phyloP scores from a whole-genome alignment of 352 stramenopile species.

The Sclerospora graminicola region DNA sequence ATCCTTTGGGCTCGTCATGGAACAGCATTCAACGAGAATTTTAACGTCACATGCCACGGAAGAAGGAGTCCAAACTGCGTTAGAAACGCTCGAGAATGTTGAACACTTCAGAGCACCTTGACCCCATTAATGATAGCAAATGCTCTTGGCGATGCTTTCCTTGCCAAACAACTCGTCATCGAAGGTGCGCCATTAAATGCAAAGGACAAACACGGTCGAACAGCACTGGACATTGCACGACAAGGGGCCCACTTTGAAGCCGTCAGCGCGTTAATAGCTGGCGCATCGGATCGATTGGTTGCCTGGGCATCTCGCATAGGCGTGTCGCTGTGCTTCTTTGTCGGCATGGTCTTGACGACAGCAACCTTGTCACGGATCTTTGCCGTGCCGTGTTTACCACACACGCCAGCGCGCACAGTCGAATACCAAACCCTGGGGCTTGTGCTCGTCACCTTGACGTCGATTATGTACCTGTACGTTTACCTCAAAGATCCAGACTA shows the following conservation, averaged over 20 bases:
- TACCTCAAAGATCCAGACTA: conserved; percentile 74
- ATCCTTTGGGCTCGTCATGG: too few relatives aligned
- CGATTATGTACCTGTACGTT: conserved; percentile 62
- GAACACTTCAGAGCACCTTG: too few relatives aligned
- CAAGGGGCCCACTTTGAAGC: conserved; percentile 64
- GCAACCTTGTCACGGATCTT: conserved; percentile 46
- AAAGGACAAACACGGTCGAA: conserved; percentile 61
- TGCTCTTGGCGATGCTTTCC: conserved; percentile 60
- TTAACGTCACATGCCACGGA: too few relatives aligned
- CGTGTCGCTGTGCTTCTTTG: conserved; percentile 64
- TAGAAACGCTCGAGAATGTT: too few relatives aligned
- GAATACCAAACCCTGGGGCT: conserved; percentile 26
- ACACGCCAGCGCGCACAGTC: conserved; percentile 1
- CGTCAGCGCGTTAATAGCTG: conserved; percentile 47
- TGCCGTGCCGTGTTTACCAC: conserved; percentile 35
- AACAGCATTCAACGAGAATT: too few relatives aligned
- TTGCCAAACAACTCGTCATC: conserved; percentile 75
- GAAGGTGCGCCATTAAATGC: conserved; percentile 56
- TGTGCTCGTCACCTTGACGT: conserved; percentile 29
- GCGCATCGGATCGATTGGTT: conserved; percentile 57
- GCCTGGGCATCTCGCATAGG: conserved; percentile 47
- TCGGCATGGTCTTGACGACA: conserved; percentile 35
- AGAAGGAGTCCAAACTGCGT: too few relatives aligned
- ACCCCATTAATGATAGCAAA: conserved; percentile 76
- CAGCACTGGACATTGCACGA: conserved; percentile 64